phyloP scores from a whole-genome alignment of 1,284 basidiomycete species.

The Athelia psychrophila region DNA sequence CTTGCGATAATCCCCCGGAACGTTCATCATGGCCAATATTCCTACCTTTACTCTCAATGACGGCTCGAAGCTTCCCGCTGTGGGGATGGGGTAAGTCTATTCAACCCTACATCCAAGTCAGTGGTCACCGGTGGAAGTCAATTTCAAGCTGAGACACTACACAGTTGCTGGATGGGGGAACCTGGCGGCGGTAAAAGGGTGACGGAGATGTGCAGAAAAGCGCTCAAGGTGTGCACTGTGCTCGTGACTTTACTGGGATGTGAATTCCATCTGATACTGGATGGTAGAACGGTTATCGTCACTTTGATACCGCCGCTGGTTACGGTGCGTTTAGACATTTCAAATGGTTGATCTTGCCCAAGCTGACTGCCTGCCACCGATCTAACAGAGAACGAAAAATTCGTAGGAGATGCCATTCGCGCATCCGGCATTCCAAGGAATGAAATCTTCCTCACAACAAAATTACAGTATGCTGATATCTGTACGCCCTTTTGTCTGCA shows the following conservation, averaged over 20 bases:
- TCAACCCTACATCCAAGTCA: too few relatives aligned
- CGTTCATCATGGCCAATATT: too few relatives aligned
- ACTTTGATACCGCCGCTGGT: slow-evolving; percentile 30
- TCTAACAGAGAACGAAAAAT: slow-evolving; percentile 1
- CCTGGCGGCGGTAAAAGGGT: not conserved
- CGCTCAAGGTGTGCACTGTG: not conserved
- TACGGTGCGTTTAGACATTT: not conserved
- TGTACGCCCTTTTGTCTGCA: too few relatives aligned
- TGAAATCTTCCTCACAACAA: slow-evolving; percentile 50
- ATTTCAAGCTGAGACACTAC: too few relatives aligned
- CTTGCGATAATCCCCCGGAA: too few relatives aligned
- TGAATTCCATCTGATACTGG: too few relatives aligned
- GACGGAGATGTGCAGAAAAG: not conserved
- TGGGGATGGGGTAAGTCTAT: too few relatives aligned
- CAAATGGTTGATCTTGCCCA: too few relatives aligned
- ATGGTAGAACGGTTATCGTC: slow-evolving; percentile 34
- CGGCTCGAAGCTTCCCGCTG: too few relatives aligned
- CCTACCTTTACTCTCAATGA: too few relatives aligned
- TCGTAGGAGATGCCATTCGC: slow-evolving; percentile 32
- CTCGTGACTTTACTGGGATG: too few relatives aligned
- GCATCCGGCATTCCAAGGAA: slow-evolving; percentile 43
- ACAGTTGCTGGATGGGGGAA: not conserved
- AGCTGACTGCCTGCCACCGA: not conserved
- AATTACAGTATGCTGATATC: slow-evolving; percentile 33
- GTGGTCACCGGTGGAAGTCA: too few relatives aligned